These are phyloP conservation scores for Tetragonia tetragonoides DNA, from an alignment of 148 eudicot species.

Conservation along the genomic window DNA sequence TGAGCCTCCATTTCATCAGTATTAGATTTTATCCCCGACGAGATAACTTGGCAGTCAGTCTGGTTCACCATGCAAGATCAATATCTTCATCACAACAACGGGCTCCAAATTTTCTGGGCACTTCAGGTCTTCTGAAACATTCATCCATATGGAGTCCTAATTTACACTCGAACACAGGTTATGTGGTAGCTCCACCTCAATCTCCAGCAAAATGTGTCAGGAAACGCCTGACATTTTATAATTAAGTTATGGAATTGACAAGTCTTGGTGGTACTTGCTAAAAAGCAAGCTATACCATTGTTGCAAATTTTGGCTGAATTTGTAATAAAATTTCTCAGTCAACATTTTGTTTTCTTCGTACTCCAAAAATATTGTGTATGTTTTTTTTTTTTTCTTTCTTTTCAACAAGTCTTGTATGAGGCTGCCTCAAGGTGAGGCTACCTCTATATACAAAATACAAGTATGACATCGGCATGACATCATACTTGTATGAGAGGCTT, in stretches of 20 bases:
- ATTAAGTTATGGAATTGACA: background rate
- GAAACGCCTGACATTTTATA: background rate
- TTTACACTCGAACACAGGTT: background rate
- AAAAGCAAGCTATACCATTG: background rate
- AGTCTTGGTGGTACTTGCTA: background rate
- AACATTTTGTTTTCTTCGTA: background rate
- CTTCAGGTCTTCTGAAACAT: background rate
- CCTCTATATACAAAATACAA: no score
- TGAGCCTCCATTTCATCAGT: slow-evolving; percentile 8
- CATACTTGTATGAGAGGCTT: no score
- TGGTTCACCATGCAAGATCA: background rate
- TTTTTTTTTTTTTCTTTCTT: no score
- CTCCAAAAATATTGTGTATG: background rate
- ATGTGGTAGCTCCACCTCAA: no score
- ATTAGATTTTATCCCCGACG: slow-evolving; percentile 1
- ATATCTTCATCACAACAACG: background rate
- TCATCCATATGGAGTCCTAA: background rate
- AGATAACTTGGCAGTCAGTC: background rate
- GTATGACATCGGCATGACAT: no score
- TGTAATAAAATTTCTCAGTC: background rate
- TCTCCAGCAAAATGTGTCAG: background rate
- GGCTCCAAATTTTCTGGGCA: background rate
- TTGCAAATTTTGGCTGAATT: background rate
- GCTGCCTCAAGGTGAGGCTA: no score
- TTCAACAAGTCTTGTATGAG: no score